A percentile compares a stretch with the other conserved stretches of the same genome.
These are phyloP conservation scores for Scenedesmus sp. DNA, from an alignment of 163 green algal species.

Conservation along the genomic window DNA sequence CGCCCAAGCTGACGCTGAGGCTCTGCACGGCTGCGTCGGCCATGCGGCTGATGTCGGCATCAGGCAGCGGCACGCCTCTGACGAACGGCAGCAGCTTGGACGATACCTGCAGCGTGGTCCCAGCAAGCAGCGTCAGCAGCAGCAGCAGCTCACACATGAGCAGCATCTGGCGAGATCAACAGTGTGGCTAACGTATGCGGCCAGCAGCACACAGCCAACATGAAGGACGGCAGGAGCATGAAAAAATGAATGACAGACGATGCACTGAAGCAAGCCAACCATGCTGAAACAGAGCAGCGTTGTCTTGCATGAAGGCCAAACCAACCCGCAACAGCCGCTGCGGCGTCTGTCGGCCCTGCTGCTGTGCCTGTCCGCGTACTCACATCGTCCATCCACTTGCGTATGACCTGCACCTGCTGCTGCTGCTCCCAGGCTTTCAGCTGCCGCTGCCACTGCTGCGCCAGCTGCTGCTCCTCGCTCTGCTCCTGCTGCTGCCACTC, in stretches of 20 bases:
- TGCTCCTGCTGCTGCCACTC: constrained; percentile 29
- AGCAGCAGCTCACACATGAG: neutral
- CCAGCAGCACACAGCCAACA: neutral
- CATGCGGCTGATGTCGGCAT: constrained; percentile 33
- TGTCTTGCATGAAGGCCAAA: no score
- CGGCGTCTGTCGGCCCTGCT: no score
- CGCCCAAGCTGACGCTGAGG: constrained; percentile 30
- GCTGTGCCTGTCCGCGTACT: neutral
- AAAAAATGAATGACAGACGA: no score
- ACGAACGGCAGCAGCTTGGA: constrained; percentile 49
- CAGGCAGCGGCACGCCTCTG: neutral
- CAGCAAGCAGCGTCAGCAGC: neutral
- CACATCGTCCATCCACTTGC: constrained; percentile 41
- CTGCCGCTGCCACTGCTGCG: neutral
- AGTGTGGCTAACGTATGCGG: neutral
- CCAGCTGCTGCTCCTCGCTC: constrained; percentile 39
- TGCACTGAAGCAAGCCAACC: no score
- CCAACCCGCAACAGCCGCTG: no score
- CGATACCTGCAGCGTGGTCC: constrained; percentile 25
- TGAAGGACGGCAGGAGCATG: no score
- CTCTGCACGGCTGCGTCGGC: constrained; percentile 41
- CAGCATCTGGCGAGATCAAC: no score
- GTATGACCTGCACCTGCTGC: constrained; percentile 37
- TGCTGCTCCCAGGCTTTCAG: neutral
- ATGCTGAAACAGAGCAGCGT: no score